Evolutionary conservation across 768 basidiomycete species (phyloP).

Genomic region (Suillus brevipes): DNA sequence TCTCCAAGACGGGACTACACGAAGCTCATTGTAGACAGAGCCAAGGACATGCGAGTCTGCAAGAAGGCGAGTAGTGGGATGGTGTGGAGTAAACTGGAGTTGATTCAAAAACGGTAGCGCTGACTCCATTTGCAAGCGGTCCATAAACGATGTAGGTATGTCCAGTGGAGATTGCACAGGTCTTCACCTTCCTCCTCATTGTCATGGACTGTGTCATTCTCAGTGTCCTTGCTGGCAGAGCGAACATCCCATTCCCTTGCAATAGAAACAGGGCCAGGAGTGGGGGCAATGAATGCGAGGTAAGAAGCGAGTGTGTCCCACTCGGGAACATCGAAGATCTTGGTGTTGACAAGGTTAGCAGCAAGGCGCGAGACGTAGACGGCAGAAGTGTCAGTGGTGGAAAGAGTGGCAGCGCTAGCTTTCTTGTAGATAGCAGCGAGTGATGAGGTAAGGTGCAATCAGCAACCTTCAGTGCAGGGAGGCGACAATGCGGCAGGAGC

Average conservation of each 20-base stretch:
- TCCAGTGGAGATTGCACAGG: slow-evolving; percentile 96
- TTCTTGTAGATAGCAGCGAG: slow-evolving; percentile 87
- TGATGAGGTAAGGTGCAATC: slow-evolving; percentile 68
- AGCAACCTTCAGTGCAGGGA: slow-evolving; percentile 79
- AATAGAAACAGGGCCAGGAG: slow-evolving; percentile 66
- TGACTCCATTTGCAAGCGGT: slow-evolving; percentile 80
- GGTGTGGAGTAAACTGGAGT: slow-evolving; percentile 97
- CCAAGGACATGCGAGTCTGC: slow-evolving; percentile 38
- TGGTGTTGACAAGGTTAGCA: slow-evolving; percentile 81
- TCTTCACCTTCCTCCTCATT: slow-evolving; percentile 99
- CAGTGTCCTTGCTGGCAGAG: slow-evolving; percentile 76
- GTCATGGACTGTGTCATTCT: slow-evolving; percentile 65
- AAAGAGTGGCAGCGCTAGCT: slow-evolving; percentile 58
- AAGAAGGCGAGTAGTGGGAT: slow-evolving; percentile 82
- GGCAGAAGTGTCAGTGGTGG: slow-evolving; percentile 55
- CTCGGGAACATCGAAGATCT: slow-evolving; percentile 88
- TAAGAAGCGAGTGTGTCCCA: slow-evolving; percentile 85
- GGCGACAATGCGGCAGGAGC: slow-evolving; percentile 22
- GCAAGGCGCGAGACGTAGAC: slow-evolving; percentile 80
- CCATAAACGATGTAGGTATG: slow-evolving; percentile 98
- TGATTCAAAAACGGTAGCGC: slow-evolving; percentile 92
- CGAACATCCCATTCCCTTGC: slow-evolving; percentile 87
- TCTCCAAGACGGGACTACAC: slow-evolving; percentile 39
- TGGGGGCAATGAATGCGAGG: slow-evolving; percentile 63
- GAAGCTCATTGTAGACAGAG: too few relatives aligned